Conservation (phyloP, 1,139 yeast species). For the Pichia sp. region DNA sequence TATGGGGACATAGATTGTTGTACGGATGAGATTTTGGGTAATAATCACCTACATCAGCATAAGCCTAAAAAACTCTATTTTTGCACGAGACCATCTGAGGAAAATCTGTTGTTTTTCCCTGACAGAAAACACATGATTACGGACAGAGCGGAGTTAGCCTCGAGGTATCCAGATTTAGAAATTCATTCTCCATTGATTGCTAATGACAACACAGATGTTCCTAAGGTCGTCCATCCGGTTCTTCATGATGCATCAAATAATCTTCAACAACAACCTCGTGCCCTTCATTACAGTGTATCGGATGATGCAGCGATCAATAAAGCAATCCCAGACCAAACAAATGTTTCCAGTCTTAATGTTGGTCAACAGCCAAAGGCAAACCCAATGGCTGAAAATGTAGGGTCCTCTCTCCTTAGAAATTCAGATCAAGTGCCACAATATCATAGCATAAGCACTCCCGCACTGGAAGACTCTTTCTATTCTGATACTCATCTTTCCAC, state of each 20-base stretch:
- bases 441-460: no score
- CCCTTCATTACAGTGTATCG: background rate
- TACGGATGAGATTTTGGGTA: slow-evolving; percentile 20
- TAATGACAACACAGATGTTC: background rate
- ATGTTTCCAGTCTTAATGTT: no score
- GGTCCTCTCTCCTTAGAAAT: no score
- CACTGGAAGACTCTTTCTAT: background rate
- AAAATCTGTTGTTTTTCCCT: slow-evolving; percentile 30
- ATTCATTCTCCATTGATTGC: slow-evolving; percentile 29
- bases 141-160: slow-evolving; percentile 23
- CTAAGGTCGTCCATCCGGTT: background rate
- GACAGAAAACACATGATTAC: slow-evolving; percentile 25
- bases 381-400: no score
- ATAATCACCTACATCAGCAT: slow-evolving; percentile 15
- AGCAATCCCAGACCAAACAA: background rate
- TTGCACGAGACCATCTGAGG: slow-evolving; percentile 31
- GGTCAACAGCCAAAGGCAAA: no score
- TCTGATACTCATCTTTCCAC: background rate
- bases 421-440: no score
- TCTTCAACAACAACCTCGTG: background rate
- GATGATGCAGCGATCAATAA: slow-evolving; percentile 1
- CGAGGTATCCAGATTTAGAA: slow-evolving; percentile 29
- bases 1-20: slow-evolving; percentile 29
- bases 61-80: slow-evolving; percentile 25
- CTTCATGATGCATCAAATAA: background rate